Base-by-base conservation (phyloP, 768 basidiomycete species). In the Tephrocybe rancida region DNA sequence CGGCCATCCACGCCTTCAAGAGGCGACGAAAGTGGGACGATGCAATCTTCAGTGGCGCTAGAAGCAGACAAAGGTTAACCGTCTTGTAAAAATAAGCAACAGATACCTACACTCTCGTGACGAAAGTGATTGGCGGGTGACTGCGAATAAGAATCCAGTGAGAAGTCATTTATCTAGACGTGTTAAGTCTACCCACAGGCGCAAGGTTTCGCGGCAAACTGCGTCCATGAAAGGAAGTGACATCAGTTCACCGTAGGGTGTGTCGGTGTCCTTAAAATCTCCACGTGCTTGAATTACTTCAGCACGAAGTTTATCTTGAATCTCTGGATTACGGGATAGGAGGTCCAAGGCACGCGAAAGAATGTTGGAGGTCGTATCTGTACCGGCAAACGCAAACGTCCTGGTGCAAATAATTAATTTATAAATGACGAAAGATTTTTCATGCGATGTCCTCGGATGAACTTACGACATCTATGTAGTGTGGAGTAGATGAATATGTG, bases 341-440 rank as follows among this genome's bases (percentile, higher is more conserved):
- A 71, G 56, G 27, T 70, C 60, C n/a, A 81, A 44, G 11, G 62
- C 70, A 0, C 73, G 67, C 6, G 70, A 64, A 11, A 80, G 60
- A 2, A 72, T 71, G n/a, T 61, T 66, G 10, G 77, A 75, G 0
- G 78, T 79, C 0, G 77, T 79, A 56, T 79, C 78, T 53, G 71
- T 73, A 1, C 70, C 77, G 0, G 77, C 77, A 43, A 70, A 65
- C 6, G 63, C 61, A 18, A 70, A 52, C 4, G 60, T 64, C n/a
- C 66, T 70, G 39, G 16, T 4, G 5, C 11, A 14, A 18, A n/a
- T 5, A 30, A 10, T 27, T 25, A n/a, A 37, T 25, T 21, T 14
- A 18, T 18, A 43, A 21, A 44, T 19, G 27, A 14, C 24, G 35
- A 13, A 32, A 29, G 43, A 21, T 35, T 14, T 18, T 10, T 16